A percentile compares a stretch with the other conserved stretches of the same genome.
Conservation (phyloP, 2,329 filamentous ascomycete species). For the Cryphonectria radicalis region DNA sequence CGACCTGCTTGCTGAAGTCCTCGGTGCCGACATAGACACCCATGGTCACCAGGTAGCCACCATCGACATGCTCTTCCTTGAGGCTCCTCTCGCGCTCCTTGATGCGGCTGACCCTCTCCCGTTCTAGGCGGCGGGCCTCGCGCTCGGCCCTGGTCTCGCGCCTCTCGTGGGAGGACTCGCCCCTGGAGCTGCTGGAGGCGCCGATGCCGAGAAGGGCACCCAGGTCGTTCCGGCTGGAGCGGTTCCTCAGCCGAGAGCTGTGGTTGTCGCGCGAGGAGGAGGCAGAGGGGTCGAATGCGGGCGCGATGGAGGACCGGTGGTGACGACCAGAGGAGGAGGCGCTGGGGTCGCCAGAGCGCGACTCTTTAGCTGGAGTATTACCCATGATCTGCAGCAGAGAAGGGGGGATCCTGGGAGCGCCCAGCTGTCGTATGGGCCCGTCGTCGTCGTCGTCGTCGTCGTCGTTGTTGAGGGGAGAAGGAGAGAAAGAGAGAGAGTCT, state of each 20-base stretch:
- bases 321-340: conserved; percentile 29
- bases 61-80: conserved; percentile 89
- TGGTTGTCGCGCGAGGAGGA: conserved; percentile 31
- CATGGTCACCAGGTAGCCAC: conserved; percentile 90
- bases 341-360: conserved; percentile 36
- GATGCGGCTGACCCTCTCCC: conserved; percentile 73
- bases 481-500: neutral
- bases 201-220: conserved; percentile 50
- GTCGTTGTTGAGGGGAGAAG: neutral
- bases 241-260: conserved; percentile 35
- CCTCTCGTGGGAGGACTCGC: conserved; percentile 58
- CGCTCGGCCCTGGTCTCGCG: conserved; percentile 90
- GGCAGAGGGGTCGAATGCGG: conserved; percentile 30
- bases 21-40: conserved; percentile 91
- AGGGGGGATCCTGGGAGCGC: conserved; percentile 14
- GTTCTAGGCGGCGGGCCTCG: conserved; percentile 83
- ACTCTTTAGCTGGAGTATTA: conserved; percentile 43
- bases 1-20: conserved; percentile 88
- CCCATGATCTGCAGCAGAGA: conserved; percentile 36
- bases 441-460: neutral
- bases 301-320: conserved; percentile 31
- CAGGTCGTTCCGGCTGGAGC: conserved; percentile 51
- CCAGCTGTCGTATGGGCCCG: conserved; percentile 4
- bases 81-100: conserved; percentile 91
- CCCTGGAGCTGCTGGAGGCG: conserved; percentile 45